Evolutionary conservation across 2,329 filamentous ascomycete genomes (phyloP), one percentile per base, ranked within the genome.

Genomic region (Colletotrichum gloeosporioides): DNA sequence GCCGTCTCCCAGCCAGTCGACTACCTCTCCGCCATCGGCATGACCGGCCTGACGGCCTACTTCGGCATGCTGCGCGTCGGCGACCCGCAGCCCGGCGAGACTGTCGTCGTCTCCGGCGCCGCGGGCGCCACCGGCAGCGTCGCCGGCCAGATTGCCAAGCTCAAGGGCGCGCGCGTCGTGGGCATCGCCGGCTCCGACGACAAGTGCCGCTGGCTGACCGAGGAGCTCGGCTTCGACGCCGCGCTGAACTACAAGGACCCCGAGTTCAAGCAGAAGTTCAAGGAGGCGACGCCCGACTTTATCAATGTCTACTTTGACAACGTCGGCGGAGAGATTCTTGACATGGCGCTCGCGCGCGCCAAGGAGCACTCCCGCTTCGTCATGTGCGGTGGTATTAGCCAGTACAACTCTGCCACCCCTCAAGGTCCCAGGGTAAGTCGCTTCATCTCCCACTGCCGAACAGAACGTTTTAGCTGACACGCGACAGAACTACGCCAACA

Each of bases 71-170:
- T 91, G 34, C 90, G 94, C 71, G 90, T 96, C 62, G 94, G 91
- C 4, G 86, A 93, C 71, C 91, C 93, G 55, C 92, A 93, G 83
- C 83, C 89, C 4, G 94, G 94, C 6, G 93, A 96, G 78, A 92
- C 93, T 6, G 94, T 96, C 2, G 93, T 96, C 9, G 93, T 96
- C 0, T 94, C 92, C 10, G 94, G 94, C 8, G 95, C 95, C 3
- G 95, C 95, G 0, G 95, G 95, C 3, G 95, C 94, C 0, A 96
- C 95, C 0, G 95, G 95, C 2, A 93, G 90, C 80, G 91, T 96
- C 2, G 94, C 92, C 0, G 94, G 93, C 1, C 95, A 96, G 85
- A 95, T 96, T 79, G 93, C 94, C 22, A 95, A 95, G 87, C 85
- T 95, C 69, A 92, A 92, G 83, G 94, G 93, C 15, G 85, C 86